These are phyloP conservation scores for Ceratonia siliqua DNA, from an alignment of 306 rosid genomes.

Conservation along the genomic window DNA sequence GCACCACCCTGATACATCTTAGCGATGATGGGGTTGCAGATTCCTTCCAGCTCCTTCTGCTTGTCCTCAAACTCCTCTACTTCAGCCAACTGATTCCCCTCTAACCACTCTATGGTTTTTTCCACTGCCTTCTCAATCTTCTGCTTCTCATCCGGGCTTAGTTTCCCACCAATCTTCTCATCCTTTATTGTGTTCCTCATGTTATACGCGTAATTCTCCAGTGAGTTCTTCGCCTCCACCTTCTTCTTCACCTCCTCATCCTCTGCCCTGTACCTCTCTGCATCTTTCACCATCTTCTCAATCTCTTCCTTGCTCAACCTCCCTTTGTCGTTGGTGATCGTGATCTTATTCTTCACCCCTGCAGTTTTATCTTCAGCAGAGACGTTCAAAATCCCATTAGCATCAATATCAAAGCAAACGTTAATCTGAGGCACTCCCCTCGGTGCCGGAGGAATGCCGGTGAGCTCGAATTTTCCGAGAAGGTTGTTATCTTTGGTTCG, in stretches of 20 bases:
- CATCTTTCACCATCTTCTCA: constrained; percentile 82
- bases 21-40: constrained; percentile 75
- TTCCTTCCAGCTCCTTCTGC: constrained; percentile 70
- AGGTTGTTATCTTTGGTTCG: constrained; percentile 74
- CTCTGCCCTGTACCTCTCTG: constrained; percentile 81
- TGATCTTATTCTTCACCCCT: constrained; percentile 86
- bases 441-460: constrained; percentile 83
- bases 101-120: constrained; percentile 68
- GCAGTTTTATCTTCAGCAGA: constrained; percentile 84
- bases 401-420: constrained; percentile 72
- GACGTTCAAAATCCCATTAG: constrained; percentile 75
- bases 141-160: constrained; percentile 54
- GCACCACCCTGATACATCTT: constrained; percentile 69
- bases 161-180: constrained; percentile 64
- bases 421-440: constrained; percentile 84
- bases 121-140: constrained; percentile 77
- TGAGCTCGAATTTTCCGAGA: constrained; percentile 74
- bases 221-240: constrained; percentile 77
- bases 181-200: constrained; percentile 83
- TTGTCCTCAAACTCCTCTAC: constrained; percentile 83
- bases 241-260: constrained; percentile 90
- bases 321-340: constrained; percentile 80
- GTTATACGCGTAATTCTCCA: constrained; percentile 83
- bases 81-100: constrained; percentile 78
- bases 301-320: constrained; percentile 84